Evolutionary conservation across 345 rosid genomes (phyloP), one percentile per base, ranked within the genome.

Genomic region (Gossypium thurberi): DNA sequence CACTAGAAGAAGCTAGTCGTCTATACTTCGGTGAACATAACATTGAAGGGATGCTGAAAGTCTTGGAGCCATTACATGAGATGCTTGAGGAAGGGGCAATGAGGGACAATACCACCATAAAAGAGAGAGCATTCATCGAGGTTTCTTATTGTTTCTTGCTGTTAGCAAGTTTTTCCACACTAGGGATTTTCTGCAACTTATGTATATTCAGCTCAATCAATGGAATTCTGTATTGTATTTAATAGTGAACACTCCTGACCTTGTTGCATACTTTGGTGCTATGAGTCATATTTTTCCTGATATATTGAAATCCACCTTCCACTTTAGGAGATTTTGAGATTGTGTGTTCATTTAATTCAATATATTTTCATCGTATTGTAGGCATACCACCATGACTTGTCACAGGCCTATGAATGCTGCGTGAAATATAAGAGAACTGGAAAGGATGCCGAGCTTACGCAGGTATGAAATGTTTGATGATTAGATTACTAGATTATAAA

Each of bases 1-100:
- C 25, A 12, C 75, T 95, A 78, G 99, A 95, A 91, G 99, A 95
- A 87, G 99, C 99, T 63, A 95, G 99, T 79, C 99, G 99, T 68
- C 81, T 95, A 80, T 95, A 85, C 83, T 95, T 92, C 74, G 98
- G 99, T 74, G 99, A 95, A 84, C 97, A 85, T 78, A 95, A 95
- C 82, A 87, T 87, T 80, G 99, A 95, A 84, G 96, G 93, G 48
- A 95, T 95, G 99, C 84, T 95, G 69, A 92, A 95, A 76, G 97
- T 83, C 43, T 84, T 95, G 84, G 99, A 92, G 77, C 99, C 99
- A 56, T 84, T 89, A 78, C 99, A 95, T 83, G 88, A 85, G 77
- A 87, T 87, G 89, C 96, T 95, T 0, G 93, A 86, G 79, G 94
- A 92, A 87, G 99, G 97, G 82, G 94, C 86, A 73, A 82, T 63